Evolutionary conservation across 352 stramenopile genomes (phyloP), one percentile per base, ranked within the genome.

Genomic region (Peronosclerospora sorghi): DNA sequence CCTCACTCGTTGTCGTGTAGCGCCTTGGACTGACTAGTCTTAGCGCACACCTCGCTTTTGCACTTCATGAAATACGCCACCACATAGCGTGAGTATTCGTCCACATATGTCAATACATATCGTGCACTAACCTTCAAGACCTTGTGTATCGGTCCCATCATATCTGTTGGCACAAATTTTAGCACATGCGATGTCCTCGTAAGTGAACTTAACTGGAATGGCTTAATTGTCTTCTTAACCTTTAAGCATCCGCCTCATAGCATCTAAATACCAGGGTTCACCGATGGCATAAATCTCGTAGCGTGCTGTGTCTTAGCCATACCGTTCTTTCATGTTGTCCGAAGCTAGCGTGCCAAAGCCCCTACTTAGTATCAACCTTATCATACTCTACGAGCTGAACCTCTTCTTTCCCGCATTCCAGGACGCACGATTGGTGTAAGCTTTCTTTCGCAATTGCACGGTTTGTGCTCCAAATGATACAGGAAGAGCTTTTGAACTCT

Each of bases 1-100:
- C 48, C 44, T 10, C 45, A 61, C 17, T 65, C 45, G 5, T 48
- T 54, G 18, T 64, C 48, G 4, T 52, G 7, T 13, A 32, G 14
- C 7, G 27, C 39, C 10, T 45, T 36, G 39, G 13, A 45, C 14
- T 30, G 3, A 15, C 18, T 2, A 17, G 35, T 28, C 24, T 35
- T 45, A 4, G 14, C 2, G 5, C 13, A 4, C 14, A 45, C 38
- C 24, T 45, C 38, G 5, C 23, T 12, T 10, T 43, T 45, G 19
- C 26, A 17, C 10, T 45, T 45, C 27, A 35, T 36, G 14, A 36
- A 45, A 35, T n/a, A 14, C 8, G 29, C 29, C 29, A 35, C 29
- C 29, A 14, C 12, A 35, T 35, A 14, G 8, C 29, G 12, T n/a
- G 29, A 35, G 5, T 35, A 14, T 17, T 35, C 27, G 15, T n/a